Evolutionary conservation across 139 green algal genomes (phyloP), one percentile per base, ranked within the genome.

Genomic region (Picochlorum sp.): DNA sequence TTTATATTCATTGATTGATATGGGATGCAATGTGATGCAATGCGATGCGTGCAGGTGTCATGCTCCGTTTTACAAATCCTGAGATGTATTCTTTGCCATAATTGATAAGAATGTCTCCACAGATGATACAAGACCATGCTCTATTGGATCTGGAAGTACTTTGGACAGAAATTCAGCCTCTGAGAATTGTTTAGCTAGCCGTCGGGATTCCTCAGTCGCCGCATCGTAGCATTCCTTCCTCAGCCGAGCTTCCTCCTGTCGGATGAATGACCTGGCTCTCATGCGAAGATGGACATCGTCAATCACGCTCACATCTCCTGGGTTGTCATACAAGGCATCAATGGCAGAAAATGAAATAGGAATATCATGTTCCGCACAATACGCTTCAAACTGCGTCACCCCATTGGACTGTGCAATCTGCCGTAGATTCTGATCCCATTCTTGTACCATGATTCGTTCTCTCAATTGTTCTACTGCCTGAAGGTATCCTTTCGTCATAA

Each of bases 401-500:
- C 69, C 69, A 56, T 38, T 18, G 14, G 58, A 32, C 45, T 72
- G 56, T 34, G 69, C 69, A 18, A 76, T 49, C 16, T 56, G 69
- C 3, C 46, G 44, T 15, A 58, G 63, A 11, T 51, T 46, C 16
- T 70, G 41, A 62, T 76, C 63, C 57, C 64, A 76, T 47, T 76
- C 69, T 9, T 46, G 26, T 10, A 20, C 37, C 44, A 76, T 49
- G 26, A 76, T 57, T 49, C 28, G 20, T 37, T 68, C 41, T 26
- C 69, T 51, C 14, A 76, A 34, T 26, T 61, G 8, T 30, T 72
- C 45, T 49, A 72, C 46, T 8, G 69, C 44, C 5, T 64, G 37
- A 4, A 76, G 63, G 56, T 76, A 76, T n/a, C 56, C 57, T 32
- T 72, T 72, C 30, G 28, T 49, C 70, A 76, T 64, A 18, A 71